Evolutionary conservation across 139 green algal species (phyloP), one percentile per base, ranked within the genome.

Genomic region (Chlorella sorokiniana): DNA sequence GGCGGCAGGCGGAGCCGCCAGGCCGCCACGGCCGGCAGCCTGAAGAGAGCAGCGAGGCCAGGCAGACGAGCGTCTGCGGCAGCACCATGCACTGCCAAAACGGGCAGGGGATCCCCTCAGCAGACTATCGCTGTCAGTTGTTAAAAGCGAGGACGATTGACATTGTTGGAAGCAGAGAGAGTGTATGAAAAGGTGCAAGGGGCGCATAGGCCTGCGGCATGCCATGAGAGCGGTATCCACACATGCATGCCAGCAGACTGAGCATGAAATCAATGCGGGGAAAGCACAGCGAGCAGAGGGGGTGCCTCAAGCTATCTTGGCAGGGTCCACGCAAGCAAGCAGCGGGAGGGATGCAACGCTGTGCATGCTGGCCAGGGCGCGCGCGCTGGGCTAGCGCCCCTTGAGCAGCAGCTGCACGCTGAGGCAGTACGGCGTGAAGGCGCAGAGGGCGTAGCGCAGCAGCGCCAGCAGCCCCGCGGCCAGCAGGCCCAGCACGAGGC

Each of bases 391-490:
- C 52, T 79, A 79, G 2, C 54, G 52, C 37, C 25, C 73, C 54
- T 79, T 37, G 37, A 79, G 54, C 73, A 79, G 54, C 37, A 68
- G 33, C 14, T 80, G n/a, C 67, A 67, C 33, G 61, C 48, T 63
- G 38, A 88, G 40, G 51, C 84, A 91, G 76, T 89, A 91, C 0
- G 85, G 85, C 29, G 84, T 88, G 22, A 71, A 78, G 33, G 44
- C 40, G 65, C 87, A 91, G 38, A 90, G 71, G 45, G 63, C 76
- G 42, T 65, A 56, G 0, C 37, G 23, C 62, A 86, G n/a, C 20
- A 67, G 72, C 51, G 76, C 42, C 38, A 86, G 37, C 10, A 70
- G 35, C 11, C 35, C 62, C 0, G 79, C 77, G 37, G 59, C 51
- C 4, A 59, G 62, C 38, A 76, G 35, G 29, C 89, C 87, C 51